Percentiles rank a stretch among this genome's conserved stretches.
Conservation (phyloP, 345 rosid species). For the Dipteronia dyeriana region DNA sequence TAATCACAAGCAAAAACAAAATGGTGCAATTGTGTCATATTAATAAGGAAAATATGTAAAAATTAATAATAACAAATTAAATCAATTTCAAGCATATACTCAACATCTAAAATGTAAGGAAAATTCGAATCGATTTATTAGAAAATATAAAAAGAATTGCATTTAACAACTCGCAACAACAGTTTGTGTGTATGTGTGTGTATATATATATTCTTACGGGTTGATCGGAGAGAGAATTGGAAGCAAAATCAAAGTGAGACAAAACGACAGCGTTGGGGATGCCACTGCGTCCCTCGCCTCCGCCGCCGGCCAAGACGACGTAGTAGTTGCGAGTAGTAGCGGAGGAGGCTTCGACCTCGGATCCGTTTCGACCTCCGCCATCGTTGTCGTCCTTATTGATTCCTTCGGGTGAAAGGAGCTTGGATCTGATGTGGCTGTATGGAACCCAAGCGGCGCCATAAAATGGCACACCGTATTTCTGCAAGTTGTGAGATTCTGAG, state of each 20-base stretch:
- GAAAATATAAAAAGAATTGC: background rate
- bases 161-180: background rate
- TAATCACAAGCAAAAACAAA: too few species aligned
- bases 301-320: constrained; percentile 77
- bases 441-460: constrained; percentile 80
- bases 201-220: constrained; percentile 50
- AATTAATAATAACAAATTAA: too few species aligned
- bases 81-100: too few species aligned
- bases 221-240: constrained; percentile 61
- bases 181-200: too few species aligned
- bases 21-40: too few species aligned
- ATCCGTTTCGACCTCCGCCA: constrained; percentile 16
- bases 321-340: constrained; percentile 28
- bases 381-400: constrained; percentile 17
- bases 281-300: constrained; percentile 85
- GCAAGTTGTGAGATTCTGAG: constrained; percentile 10
- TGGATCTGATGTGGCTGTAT: constrained; percentile 39
- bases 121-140: too few species aligned
- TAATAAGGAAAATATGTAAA: too few species aligned
- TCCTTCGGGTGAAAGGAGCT: constrained; percentile 17
- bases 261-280: constrained; percentile 71
- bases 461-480: constrained; percentile 83
- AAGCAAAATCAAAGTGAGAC: constrained; percentile 48
- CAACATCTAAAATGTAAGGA: too few species aligned
- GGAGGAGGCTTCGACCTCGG: constrained; percentile 26